A percentile compares a stretch with the other conserved stretches of the same genome.
phyloP scores from a whole-genome alignment of 148 eudicot genomes.

The Beta vulgaris region DNA sequence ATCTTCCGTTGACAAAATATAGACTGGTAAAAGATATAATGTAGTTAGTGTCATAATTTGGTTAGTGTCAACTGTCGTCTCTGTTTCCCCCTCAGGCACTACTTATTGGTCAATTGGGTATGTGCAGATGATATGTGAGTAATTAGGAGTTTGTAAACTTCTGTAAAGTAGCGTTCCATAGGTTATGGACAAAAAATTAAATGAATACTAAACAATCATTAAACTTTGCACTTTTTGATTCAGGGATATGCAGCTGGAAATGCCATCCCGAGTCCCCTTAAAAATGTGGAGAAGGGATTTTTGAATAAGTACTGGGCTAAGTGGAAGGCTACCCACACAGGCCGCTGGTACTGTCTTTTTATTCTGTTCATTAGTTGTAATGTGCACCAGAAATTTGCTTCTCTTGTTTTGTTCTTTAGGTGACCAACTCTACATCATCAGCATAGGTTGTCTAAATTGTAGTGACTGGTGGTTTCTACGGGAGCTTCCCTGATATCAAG shows the following conservation, averaged over 20 bases:
- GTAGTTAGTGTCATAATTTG: too few relatives aligned
- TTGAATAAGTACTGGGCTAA: slow-evolving; percentile 89
- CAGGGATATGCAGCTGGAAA: slow-evolving; percentile 97
- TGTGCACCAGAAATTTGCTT: background rate
- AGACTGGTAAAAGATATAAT: background rate
- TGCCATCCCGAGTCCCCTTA: slow-evolving; percentile 79
- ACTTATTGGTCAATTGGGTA: background rate
- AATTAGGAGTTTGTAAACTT: background rate
- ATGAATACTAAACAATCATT: background rate
- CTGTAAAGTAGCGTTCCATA: background rate
- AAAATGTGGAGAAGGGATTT: slow-evolving; percentile 90
- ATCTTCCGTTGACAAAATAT: background rate
- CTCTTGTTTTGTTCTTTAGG: background rate
- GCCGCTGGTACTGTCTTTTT: slow-evolving; percentile 63
- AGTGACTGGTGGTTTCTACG: background rate
- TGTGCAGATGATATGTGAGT: too few relatives aligned
- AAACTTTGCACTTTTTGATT: slow-evolving; percentile 1
- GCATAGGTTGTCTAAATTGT: background rate
- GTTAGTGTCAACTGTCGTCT: too few relatives aligned
- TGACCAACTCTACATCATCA: background rate
- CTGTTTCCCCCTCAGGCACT: too few relatives aligned
- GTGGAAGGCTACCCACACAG: slow-evolving; percentile 89
- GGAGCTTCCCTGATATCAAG: background rate
- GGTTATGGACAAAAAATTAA: background rate
- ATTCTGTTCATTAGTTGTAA: background rate